These are phyloP conservation scores for Termitomyces bulborhizus DNA, from an alignment of 768 basidiomycete genomes.

Conservation along the genomic window DNA sequence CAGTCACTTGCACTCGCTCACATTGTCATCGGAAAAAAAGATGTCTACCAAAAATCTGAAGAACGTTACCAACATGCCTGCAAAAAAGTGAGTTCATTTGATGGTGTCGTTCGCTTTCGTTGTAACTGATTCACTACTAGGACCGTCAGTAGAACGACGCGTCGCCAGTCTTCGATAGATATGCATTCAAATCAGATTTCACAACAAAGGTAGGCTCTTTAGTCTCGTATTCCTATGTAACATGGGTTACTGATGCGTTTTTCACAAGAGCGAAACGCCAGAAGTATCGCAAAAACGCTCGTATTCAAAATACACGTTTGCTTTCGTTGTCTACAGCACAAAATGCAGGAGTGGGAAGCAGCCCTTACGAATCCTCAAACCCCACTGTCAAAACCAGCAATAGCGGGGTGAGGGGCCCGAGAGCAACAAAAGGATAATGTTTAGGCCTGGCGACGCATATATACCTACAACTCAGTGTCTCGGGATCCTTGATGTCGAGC, in stretches of 20 bases:
- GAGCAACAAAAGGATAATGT: no score
- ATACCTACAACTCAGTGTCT: no score
- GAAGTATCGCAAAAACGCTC: neutral
- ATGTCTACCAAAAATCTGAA: neutral
- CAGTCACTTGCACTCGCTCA: neutral
- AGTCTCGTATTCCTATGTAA: neutral
- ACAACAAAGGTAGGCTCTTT: neutral
- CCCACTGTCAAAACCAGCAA: no score
- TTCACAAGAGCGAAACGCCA: neutral
- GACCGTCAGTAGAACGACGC: neutral
- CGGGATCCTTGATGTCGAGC: no score
- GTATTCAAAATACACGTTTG: no score
- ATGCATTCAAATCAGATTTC: no score
- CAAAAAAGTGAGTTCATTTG: neutral
- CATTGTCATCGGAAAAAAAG: neutral
- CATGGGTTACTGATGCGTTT: neutral
- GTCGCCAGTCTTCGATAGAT: neutral
- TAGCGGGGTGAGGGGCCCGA: no score
- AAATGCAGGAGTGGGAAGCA: neutral
- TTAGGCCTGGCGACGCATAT: no score
- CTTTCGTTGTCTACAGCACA: no score
- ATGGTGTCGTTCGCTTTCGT: neutral
- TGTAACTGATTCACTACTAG: neutral
- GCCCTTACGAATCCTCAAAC: neutral
- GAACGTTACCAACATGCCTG: neutral